phyloP scores from a whole-genome alignment of 2,329 filamentous ascomycete genomes.

The Bipolaris sorokiniana region DNA sequence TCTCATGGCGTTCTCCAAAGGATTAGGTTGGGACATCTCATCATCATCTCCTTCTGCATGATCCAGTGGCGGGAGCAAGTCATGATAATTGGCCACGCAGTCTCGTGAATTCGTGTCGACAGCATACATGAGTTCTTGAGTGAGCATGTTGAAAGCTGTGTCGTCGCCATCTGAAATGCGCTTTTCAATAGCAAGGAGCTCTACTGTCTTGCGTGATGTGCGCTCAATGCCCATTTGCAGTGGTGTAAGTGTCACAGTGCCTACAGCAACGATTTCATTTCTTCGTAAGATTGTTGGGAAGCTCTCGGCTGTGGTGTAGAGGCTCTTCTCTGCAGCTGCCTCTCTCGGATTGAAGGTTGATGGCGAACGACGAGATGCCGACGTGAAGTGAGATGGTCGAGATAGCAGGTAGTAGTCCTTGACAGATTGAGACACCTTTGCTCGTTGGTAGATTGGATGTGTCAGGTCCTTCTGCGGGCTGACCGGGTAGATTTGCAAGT shows the following conservation, averaged over 20 bases:
- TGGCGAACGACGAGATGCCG: slow-evolving; percentile 74
- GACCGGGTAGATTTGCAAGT: slow-evolving; percentile 79
- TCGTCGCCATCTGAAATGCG: slow-evolving; percentile 75
- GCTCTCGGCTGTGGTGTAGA: slow-evolving; percentile 81
- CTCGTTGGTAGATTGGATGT: slow-evolving; percentile 85
- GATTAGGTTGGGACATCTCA: slow-evolving; percentile 54
- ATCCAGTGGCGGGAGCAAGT: slow-evolving; percentile 66
- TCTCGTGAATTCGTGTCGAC: slow-evolving; percentile 76
- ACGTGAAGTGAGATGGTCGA: slow-evolving; percentile 77
- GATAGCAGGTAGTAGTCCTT: slow-evolving; percentile 85
- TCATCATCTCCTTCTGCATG: slow-evolving; percentile 46
- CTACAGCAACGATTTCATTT: slow-evolving; percentile 77
- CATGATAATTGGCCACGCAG: slow-evolving; percentile 78
- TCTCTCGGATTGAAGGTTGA: slow-evolving; percentile 69
- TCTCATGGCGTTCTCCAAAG: slow-evolving; percentile 78
- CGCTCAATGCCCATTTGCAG: slow-evolving; percentile 90
- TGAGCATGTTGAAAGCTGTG: slow-evolving; percentile 69
- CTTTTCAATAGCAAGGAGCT: slow-evolving; percentile 78
- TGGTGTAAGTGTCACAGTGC: slow-evolving; percentile 71
- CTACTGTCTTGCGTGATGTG: slow-evolving; percentile 86
- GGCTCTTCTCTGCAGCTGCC: slow-evolving; percentile 80
- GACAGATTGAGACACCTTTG: slow-evolving; percentile 80
- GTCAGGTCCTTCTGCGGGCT: slow-evolving; percentile 80
- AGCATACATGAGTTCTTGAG: slow-evolving; percentile 77
- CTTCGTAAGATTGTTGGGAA: slow-evolving; percentile 91